Evolutionary conservation across 139 green algal genomes (phyloP).

Genomic region (Desmodesmus armatus): DNA sequence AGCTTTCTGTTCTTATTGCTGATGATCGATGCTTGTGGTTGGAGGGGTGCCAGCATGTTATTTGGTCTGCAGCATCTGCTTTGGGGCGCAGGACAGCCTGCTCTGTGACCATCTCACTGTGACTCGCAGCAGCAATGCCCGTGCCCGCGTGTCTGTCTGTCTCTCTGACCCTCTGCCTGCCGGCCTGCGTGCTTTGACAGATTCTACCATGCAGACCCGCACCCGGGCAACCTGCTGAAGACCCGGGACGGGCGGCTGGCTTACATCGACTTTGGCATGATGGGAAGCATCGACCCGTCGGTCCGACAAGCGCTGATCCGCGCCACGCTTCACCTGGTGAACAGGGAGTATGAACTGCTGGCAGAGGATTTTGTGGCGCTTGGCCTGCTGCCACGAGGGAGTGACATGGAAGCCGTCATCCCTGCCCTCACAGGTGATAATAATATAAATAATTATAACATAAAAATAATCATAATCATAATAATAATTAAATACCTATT

Average conservation of each 20-base stretch:
- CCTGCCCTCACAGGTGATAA: constrained; percentile 75
- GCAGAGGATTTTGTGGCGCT: constrained; percentile 87
- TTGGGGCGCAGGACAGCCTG: no score
- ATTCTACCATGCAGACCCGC: constrained; percentile 81
- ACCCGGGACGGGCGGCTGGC: constrained; percentile 65
- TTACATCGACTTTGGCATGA: constrained; percentile 94
- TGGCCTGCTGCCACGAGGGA: constrained; percentile 82
- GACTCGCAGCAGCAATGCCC: no score
- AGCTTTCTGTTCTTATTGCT: no score
- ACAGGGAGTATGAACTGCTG: constrained; percentile 66
- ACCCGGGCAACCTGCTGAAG: constrained; percentile 82
- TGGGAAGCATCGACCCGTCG: constrained; percentile 52
- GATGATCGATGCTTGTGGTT: no score
- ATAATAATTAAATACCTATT: no score
- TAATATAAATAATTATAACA: neutral
- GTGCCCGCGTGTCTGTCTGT: no score
- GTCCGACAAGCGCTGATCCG: constrained; percentile 69
- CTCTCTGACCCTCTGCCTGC: neutral
- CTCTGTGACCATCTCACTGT: no score
- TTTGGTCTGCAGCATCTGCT: no score
- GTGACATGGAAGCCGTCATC: constrained; percentile 68
- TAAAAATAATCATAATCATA: no score
- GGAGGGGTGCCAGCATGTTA: no score
- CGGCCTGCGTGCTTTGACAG: constrained; percentile 6
- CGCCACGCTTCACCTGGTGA: constrained; percentile 91